Percentiles rank a stretch among this genome's conserved stretches.
Evolutionary conservation across 345 rosid species (phyloP).

Genomic region (Pistacia vera): DNA sequence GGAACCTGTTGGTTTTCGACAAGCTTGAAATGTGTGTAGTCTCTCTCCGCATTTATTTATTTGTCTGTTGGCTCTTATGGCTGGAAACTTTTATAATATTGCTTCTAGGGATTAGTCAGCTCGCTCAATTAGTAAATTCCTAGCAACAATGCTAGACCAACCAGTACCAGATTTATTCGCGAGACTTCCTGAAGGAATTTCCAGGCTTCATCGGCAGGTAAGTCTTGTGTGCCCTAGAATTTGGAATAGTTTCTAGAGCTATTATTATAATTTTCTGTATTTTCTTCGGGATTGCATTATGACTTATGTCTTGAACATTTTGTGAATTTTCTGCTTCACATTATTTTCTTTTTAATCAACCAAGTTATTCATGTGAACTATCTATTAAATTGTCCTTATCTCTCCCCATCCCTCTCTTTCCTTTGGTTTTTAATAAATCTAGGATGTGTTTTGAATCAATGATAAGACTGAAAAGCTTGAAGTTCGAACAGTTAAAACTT

Average conservation of each 20-base stretch:
- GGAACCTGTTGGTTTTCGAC: constrained; percentile 98
- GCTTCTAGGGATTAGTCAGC: constrained; percentile 90
- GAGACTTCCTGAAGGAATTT: constrained; percentile 83
- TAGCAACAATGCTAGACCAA: constrained; percentile 98
- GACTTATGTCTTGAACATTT: too few species aligned
- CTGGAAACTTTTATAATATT: constrained; percentile 30
- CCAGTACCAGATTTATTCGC: constrained; percentile 77
- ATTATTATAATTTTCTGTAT: background rate
- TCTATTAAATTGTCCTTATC: too few species aligned
- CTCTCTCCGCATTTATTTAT: constrained; percentile 7
- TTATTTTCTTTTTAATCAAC: background rate
- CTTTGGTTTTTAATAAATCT: background rate
- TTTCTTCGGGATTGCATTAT: background rate
- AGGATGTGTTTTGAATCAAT: background rate
- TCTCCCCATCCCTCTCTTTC: background rate
- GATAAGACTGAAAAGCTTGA: background rate
- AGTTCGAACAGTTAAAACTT: background rate
- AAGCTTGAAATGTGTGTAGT: constrained; percentile 93
- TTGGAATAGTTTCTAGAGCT: background rate
- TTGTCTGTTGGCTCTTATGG: constrained; percentile 7
- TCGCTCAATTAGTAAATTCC: constrained; percentile 96
- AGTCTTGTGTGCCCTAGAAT: background rate
- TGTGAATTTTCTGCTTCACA: background rate
- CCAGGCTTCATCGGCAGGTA: constrained; percentile 99
- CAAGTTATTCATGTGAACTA: background rate